Conservation (phyloP, 2,329 filamentous ascomycete genomes). For the Pseudogymnoascus sp. region DNA sequence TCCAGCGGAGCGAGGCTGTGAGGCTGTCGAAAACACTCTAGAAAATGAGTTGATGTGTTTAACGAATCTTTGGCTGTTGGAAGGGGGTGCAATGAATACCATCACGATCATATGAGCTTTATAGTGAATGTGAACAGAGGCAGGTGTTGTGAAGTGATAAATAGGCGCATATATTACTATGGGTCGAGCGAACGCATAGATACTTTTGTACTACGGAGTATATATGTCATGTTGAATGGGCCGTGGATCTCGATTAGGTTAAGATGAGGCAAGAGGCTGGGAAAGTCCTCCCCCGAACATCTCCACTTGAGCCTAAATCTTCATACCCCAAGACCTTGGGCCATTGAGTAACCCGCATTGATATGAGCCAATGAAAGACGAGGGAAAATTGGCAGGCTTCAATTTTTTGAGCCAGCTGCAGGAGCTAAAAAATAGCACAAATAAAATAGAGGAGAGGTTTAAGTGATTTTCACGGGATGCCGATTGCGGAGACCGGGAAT, state of each 20-base stretch:
- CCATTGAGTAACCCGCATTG: background rate
- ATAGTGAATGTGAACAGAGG: background rate
- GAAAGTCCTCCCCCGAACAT: background rate
- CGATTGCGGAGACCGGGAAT: background rate
- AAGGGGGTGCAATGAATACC: conserved; percentile 4
- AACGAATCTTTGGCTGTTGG: conserved; percentile 8
- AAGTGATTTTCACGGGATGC: background rate
- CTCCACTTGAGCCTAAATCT: conserved; percentile 8
- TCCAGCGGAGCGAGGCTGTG: conserved; percentile 85
- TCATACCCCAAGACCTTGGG: conserved; percentile 3
- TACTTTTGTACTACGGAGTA: background rate
- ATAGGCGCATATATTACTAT: background rate
- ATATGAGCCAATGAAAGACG: background rate
- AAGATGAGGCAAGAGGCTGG: background rate
- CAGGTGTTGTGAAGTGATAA: background rate
- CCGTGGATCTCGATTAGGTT: background rate
- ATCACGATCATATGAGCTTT: conserved; percentile 5
- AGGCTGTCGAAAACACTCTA: conserved; percentile 42
- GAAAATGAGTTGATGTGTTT: conserved; percentile 47
- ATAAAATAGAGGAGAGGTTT: background rate
- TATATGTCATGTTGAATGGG: background rate
- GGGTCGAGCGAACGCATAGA: background rate
- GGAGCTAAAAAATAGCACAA: background rate
- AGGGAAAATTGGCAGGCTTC: background rate
- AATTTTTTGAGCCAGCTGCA: conserved; percentile 6